phyloP scores from a whole-genome alignment of 257 asterid genomes.

The Forsythia viridissima region DNA sequence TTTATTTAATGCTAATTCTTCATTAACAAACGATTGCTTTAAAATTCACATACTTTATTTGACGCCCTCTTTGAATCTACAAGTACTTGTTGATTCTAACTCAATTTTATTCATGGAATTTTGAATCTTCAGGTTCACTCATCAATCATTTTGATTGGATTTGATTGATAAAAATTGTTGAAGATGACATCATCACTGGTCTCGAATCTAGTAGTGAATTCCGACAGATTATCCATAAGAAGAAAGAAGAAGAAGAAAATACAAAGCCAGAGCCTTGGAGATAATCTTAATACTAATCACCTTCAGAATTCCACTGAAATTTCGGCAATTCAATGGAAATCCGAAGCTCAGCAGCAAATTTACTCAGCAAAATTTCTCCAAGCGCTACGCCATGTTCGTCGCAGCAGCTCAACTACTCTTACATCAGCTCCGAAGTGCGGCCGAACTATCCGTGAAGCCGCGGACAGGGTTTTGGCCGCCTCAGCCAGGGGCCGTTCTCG shows the following conservation, averaged over 20 bases:
- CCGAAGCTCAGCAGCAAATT: constrained; percentile 74
- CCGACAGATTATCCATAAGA: constrained; percentile 46
- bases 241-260: constrained; percentile 47
- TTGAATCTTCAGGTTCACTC: constrained; percentile 46
- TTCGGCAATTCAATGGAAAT: constrained; percentile 56
- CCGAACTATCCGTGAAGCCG: constrained; percentile 68
- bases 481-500: constrained; percentile 81
- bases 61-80: constrained; percentile 27
- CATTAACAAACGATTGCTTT: too few relatives aligned
- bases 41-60: neutral
- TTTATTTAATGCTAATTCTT: neutral
- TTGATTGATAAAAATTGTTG: neutral
- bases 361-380: constrained; percentile 85
- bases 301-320: constrained; percentile 6
- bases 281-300: constrained; percentile 7
- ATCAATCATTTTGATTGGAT: neutral
- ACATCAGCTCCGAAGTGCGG: constrained; percentile 46
- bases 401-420: constrained; percentile 30
- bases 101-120: constrained; percentile 22
- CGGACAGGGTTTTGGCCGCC: constrained; percentile 71
- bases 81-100: constrained; percentile 28
- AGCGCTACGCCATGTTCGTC: constrained; percentile 72
- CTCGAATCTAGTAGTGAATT: constrained; percentile 43
- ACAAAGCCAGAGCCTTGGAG: constrained; percentile 30
- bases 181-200: constrained; percentile 43